Evolutionary conservation across 2,329 filamentous ascomycete genomes (phyloP), one percentile per base, ranked within the genome.

Genomic region (Fusarium fujikuroi): DNA sequence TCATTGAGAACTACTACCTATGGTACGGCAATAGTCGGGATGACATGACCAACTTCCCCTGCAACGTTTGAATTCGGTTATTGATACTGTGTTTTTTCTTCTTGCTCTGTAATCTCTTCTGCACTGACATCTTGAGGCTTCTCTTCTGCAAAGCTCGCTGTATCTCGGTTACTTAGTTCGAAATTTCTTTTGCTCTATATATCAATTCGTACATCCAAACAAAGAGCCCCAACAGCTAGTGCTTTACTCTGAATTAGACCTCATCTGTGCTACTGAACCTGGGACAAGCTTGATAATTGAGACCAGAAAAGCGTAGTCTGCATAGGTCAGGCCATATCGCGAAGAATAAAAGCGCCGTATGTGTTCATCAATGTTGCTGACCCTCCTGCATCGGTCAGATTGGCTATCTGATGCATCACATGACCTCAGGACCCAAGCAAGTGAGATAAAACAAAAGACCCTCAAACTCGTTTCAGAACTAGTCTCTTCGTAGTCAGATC

Each of bases 11-110:
- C 34, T 71, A 70, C 15, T 66, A 59, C 28, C 32, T 36, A 15
- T 70, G 66, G 61, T 69, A 50, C 14, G 37, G 44, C 2, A 39
- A 54, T 18, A 34, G 42, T 18, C 59, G 47, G 2, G 34, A 52
- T 2, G 68, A 70, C 21, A 65, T 69, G 65, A 50, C 49, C 37
- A 70, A 65, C 60, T 70, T 70, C 18, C 68, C 68, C n/a, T 70
- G 60, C 56, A 70, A 69, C 11, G 42, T 49, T 49, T 70, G 37
- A 50, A 53, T n/a, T 21, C 5, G 3, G 9, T 10, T 16, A 2
- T 21, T 8, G 4, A 25, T 10, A 7, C 28, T n/a, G 4, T 3
- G 1, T 28, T 23, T 16, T 4, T 9, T 14, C 15, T 15, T 11
- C 4, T n/a, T 21, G 3, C 7, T 21, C 3, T 15, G 21, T 9